phyloP scores from a whole-genome alignment of 805 yeast genomes.

The Yarrowia osloensis region DNA sequence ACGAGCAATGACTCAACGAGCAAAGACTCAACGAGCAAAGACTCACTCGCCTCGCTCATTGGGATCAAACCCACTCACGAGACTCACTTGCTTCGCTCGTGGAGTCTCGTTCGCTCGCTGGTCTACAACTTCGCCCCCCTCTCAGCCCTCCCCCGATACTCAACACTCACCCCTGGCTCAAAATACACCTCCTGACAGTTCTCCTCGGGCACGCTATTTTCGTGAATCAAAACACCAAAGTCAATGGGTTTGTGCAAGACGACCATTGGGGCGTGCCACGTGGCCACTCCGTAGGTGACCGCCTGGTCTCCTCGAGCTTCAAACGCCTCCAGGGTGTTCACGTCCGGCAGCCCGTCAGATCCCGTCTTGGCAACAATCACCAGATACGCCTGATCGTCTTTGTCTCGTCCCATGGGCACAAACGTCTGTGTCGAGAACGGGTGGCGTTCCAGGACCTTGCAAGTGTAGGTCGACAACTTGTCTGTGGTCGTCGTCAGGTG shows the following conservation, averaged over 20 bases:
- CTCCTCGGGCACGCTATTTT: slow-evolving; percentile 73
- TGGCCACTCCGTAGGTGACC: slow-evolving; percentile 79
- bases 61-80: too few species aligned
- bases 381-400: slow-evolving; percentile 57
- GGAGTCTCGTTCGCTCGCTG: too few species aligned
- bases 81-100: neutral
- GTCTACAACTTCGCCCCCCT: neutral
- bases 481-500: slow-evolving; percentile 49
- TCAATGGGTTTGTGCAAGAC: slow-evolving; percentile 69
- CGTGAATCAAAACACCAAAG: slow-evolving; percentile 86
- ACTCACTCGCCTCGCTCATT: too few species aligned
- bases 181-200: slow-evolving; percentile 81
- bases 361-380: slow-evolving; percentile 76
- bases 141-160: slow-evolving; percentile 5
- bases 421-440: slow-evolving; percentile 88
- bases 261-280: slow-evolving; percentile 98
- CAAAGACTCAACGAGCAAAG: too few species aligned
- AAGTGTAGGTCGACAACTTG: slow-evolving; percentile 44
- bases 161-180: slow-evolving; percentile 1
- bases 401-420: slow-evolving; percentile 77
- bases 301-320: slow-evolving; percentile 81
- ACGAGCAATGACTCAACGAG: too few species aligned
- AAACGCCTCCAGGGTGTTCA: slow-evolving; percentile 64
- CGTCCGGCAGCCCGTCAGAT: slow-evolving; percentile 59
- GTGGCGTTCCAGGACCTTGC: slow-evolving; percentile 84